phyloP scores from a whole-genome alignment of 1,284 basidiomycete species.

The Pseudozyma flocculosa region DNA sequence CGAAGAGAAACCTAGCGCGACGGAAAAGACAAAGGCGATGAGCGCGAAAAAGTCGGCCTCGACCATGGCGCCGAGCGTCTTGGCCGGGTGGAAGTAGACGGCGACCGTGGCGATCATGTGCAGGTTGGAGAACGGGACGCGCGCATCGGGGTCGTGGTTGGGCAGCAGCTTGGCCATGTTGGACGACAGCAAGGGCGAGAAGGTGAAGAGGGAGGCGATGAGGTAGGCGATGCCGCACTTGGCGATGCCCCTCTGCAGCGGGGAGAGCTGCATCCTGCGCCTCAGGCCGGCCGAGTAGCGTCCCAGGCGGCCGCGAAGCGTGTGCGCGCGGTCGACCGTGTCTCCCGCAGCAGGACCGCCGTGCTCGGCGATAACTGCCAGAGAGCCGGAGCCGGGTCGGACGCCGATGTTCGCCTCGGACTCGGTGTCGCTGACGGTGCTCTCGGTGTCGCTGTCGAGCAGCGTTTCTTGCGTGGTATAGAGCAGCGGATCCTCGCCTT shows the following conservation, averaged over 20 bases:
- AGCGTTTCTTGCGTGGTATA: slow-evolving; percentile 33
- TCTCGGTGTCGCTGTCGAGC: slow-evolving; percentile 29
- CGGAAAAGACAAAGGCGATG: slow-evolving; percentile 71
- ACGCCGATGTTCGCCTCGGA: too few species aligned
- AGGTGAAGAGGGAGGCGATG: slow-evolving; percentile 88
- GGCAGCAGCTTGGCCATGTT: slow-evolving; percentile 44
- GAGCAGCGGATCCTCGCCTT: slow-evolving; percentile 42
- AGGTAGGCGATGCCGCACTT: slow-evolving; percentile 92
- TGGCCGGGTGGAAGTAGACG: slow-evolving; percentile 64
- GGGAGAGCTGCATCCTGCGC: slow-evolving; percentile 13
- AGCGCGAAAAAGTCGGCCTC: slow-evolving; percentile 79
- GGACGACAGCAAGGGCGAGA: slow-evolving; percentile 65
- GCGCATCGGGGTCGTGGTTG: slow-evolving; percentile 41
- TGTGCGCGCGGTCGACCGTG: too few species aligned
- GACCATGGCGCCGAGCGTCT: slow-evolving; percentile 85
- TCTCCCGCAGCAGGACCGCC: too few species aligned
- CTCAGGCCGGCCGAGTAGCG: neutral
- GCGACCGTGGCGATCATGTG: slow-evolving; percentile 88
- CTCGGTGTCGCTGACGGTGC: neutral
- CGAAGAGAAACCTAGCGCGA: slow-evolving; percentile 73
- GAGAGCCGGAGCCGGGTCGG: too few species aligned
- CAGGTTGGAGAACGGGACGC: slow-evolving; percentile 64
- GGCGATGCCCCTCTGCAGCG: slow-evolving; percentile 71
- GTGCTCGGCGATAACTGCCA: too few species aligned
- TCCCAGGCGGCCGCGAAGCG: neutral